These are phyloP conservation scores for Trichoderma lentiforme DNA, from an alignment of 2,329 filamentous ascomycete species.

Conservation along the genomic window DNA sequence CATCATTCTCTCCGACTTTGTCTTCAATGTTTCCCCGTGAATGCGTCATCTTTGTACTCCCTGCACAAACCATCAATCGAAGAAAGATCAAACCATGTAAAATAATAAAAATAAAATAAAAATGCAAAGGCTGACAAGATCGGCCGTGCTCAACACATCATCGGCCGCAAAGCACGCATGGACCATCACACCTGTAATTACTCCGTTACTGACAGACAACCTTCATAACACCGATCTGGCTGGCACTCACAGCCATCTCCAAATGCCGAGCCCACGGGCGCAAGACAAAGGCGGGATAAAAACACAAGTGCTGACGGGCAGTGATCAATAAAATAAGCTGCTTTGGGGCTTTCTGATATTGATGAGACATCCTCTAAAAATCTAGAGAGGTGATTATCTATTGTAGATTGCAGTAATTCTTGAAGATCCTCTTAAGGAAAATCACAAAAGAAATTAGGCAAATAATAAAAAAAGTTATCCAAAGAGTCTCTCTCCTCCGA, in stretches of 20 bases:
- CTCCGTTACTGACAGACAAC: not conserved
- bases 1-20: not conserved
- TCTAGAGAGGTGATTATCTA: not conserved
- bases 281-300: not conserved
- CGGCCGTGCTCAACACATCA: not conserved
- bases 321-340: not conserved
- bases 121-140: not conserved
- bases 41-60: not conserved
- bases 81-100: not conserved
- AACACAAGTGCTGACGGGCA: not conserved
- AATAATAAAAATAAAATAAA: not conserved
- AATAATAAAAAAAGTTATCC: not conserved
- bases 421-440: not conserved
- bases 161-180: too few species aligned
- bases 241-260: not conserved
- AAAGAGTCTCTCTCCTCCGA: not conserved
- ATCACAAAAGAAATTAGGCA: conserved; percentile 1
- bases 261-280: not conserved
- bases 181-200: not conserved
- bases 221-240: not conserved
- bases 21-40: not conserved
- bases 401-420: not conserved
- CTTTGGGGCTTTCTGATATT: not conserved
- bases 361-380: not conserved
- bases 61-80: not conserved